Evolutionary conservation across 495 filamentous ascomycete species (phyloP).

Genomic region (Hypoxylon rickii): DNA sequence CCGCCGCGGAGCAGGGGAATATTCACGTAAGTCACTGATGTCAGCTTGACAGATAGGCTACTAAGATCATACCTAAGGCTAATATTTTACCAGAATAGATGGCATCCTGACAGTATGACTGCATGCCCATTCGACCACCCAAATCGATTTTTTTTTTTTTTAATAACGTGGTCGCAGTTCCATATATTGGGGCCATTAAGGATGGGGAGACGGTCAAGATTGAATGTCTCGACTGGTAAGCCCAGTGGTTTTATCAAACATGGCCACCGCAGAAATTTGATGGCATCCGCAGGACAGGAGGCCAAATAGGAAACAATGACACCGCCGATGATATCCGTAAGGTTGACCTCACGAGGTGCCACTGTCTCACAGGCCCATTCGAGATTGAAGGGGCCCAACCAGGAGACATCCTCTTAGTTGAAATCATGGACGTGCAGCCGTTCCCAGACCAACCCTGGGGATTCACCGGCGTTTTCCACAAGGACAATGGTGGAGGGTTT

Average conservation of each 20-base stretch:
- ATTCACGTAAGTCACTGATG: constrained; percentile 66
- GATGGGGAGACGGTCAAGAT: constrained; percentile 93
- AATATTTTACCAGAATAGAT: constrained; percentile 69
- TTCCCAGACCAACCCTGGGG: constrained; percentile 89
- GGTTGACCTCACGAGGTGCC: constrained; percentile 81
- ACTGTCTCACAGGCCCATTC: constrained; percentile 91
- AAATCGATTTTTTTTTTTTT: not conserved
- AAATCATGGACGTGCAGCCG: constrained; percentile 96
- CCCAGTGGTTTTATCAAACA: not conserved
- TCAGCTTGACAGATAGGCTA: not conserved
- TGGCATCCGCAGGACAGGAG: constrained; percentile 61
- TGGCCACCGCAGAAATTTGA: not conserved
- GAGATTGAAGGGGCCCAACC: constrained; percentile 86
- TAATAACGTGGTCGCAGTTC: constrained; percentile 58
- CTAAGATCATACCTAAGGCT: not conserved
- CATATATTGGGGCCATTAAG: constrained; percentile 72
- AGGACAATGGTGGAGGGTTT: constrained; percentile 87
- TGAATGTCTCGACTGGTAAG: constrained; percentile 84
- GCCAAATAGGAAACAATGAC: constrained; percentile 89
- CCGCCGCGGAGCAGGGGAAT: constrained; percentile 72
- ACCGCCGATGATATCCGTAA: constrained; percentile 85
- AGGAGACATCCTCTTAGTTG: constrained; percentile 84
- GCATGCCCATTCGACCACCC: not conserved
- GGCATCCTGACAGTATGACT: constrained; percentile 84
- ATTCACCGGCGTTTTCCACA: constrained; percentile 84